These are phyloP conservation scores for Thelephora aurantiotincta DNA, from an alignment of 768 basidiomycete species.

Conservation along the genomic window DNA sequence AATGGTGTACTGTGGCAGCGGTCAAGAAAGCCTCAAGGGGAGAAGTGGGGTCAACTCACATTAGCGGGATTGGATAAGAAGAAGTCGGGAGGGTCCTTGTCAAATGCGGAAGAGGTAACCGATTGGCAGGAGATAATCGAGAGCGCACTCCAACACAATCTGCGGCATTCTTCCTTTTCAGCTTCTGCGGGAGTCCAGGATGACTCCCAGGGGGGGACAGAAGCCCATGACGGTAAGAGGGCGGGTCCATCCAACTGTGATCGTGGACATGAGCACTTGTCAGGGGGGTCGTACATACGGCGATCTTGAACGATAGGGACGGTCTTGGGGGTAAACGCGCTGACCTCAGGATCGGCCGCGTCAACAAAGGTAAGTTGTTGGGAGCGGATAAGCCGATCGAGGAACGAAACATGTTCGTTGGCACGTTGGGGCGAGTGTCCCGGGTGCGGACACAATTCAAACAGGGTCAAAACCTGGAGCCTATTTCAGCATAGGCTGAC, in stretches of 20 bases:
- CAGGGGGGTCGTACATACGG: conserved; percentile 8
- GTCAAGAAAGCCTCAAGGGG: background rate
- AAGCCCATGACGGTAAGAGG: conserved; percentile 30
- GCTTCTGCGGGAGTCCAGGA: conserved; percentile 40
- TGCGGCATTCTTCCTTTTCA: conserved; percentile 55
- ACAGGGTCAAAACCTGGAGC: conserved; percentile 55
- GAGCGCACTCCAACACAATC: conserved; percentile 66
- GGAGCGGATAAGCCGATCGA: conserved; percentile 52
- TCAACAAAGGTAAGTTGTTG: conserved; percentile 46
- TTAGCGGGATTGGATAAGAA: conserved; percentile 51
- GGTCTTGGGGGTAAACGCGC: conserved; percentile 5
- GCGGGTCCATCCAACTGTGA: conserved; percentile 10
- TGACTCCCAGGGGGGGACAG: conserved; percentile 46
- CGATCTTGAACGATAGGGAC: conserved; percentile 11
- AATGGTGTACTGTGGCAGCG: conserved; percentile 32
- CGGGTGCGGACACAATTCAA: conserved; percentile 65
- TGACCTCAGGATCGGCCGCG: conserved; percentile 26
- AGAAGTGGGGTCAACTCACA: conserved; percentile 26
- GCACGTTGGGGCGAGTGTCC: conserved; percentile 42
- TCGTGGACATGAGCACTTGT: conserved; percentile 29
- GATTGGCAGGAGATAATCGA: conserved; percentile 55
- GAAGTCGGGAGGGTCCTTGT: conserved; percentile 40
- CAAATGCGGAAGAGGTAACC: conserved; percentile 53
- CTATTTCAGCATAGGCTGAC: too few relatives aligned
- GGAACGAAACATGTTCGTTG: conserved; percentile 33